Evolutionary conservation across 306 rosid genomes (phyloP).

Genomic region (Hippophae rhamnoides): DNA sequence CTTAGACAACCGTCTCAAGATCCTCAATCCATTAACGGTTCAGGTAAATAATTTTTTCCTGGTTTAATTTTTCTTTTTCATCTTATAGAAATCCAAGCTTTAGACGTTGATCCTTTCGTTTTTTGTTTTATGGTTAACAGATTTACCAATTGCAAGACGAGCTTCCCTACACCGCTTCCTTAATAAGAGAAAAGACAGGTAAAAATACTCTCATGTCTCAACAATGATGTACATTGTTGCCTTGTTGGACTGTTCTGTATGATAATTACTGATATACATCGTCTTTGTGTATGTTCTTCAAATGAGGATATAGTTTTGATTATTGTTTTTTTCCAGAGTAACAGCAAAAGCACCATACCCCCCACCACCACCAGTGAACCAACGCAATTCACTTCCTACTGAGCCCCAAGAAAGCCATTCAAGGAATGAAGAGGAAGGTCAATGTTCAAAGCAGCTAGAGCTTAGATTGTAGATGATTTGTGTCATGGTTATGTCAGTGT

Average conservation of each 20-base stretch:
- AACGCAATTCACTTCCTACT: conserved; percentile 8
- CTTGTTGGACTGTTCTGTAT: too few relatives aligned
- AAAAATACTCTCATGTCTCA: background rate
- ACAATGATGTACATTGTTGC: background rate
- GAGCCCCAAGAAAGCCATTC: conserved; percentile 1
- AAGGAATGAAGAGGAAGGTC: conserved; percentile 27
- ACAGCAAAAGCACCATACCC: conserved; percentile 55
- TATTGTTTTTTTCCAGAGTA: conserved; percentile 32
- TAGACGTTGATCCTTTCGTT: background rate
- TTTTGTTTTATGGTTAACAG: conserved; percentile 15
- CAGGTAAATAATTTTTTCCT: conserved; percentile 3
- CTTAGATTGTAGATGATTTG: conserved; percentile 35
- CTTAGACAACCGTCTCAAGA: background rate
- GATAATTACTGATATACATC: too few relatives aligned
- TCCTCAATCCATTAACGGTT: conserved; percentile 3
- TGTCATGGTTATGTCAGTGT: background rate
- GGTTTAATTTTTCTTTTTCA: background rate
- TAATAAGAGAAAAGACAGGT: conserved; percentile 94
- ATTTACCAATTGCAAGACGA: conserved; percentile 72
- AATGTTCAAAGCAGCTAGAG: conserved; percentile 42
- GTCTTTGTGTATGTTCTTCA: background rate
- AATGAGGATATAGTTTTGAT: background rate
- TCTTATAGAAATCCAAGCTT: background rate
- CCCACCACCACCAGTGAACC: conserved; percentile 25
- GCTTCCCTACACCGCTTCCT: conserved; percentile 80